phyloP scores from a whole-genome alignment of 352 stramenopile species.

The Pythium sukuiense region DNA sequence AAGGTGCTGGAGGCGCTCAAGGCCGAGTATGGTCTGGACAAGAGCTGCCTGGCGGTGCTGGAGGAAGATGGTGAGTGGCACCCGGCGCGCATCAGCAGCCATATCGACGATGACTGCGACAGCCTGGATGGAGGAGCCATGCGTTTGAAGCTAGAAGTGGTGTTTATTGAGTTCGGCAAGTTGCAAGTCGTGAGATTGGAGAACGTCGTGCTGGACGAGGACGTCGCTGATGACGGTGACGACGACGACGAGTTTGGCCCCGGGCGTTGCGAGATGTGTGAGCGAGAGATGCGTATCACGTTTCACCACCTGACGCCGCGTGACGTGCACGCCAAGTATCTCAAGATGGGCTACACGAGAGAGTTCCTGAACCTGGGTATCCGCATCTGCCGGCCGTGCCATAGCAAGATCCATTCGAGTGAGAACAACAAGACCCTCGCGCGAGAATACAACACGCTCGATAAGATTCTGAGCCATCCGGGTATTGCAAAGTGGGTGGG shows the following conservation, averaged over 20 bases:
- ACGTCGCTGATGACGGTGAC: constrained; percentile 55
- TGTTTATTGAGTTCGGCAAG: constrained; percentile 84
- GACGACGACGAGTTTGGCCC: constrained; percentile 33
- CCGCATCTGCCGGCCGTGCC: constrained; percentile 91
- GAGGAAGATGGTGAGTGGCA: constrained; percentile 78
- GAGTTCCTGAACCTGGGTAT: constrained; percentile 86
- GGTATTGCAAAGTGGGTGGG: constrained; percentile 87
- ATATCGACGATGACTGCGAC: constrained; percentile 29
- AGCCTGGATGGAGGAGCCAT: constrained; percentile 10
- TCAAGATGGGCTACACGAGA: constrained; percentile 74
- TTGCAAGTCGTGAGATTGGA: constrained; percentile 51
- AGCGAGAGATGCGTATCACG: constrained; percentile 90
- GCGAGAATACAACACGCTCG: constrained; percentile 88
- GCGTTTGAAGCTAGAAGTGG: constrained; percentile 53
- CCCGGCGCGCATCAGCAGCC: constrained; percentile 48
- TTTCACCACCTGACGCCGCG: constrained; percentile 93
- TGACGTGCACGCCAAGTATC: constrained; percentile 72
- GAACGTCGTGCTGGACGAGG: constrained; percentile 70
- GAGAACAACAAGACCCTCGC: constrained; percentile 92
- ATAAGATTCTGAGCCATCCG: constrained; percentile 90
- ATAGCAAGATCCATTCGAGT: constrained; percentile 89
- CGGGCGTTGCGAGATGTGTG: constrained; percentile 85
- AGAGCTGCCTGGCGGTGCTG: constrained; percentile 63
- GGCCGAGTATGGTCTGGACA: constrained; percentile 55
- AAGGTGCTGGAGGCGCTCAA: constrained; percentile 29